Evolutionary conservation across 805 yeast genomes (phyloP).

Genomic region (Barnettozyma californica): DNA sequence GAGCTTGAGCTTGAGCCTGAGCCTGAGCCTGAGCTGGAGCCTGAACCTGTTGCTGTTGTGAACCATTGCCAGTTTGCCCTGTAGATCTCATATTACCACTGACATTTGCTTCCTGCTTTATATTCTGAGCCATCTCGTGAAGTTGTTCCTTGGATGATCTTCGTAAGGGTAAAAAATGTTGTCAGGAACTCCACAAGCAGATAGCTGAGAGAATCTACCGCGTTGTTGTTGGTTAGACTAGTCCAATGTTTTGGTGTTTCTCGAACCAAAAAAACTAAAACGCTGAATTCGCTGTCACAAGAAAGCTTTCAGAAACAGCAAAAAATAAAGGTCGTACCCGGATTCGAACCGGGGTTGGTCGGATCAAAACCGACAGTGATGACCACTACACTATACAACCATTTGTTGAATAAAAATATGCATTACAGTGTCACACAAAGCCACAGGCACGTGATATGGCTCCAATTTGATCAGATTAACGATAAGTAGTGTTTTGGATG

Average conservation of each 20-base stretch:
- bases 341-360: conserved; percentile 81
- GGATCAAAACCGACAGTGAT: conserved; percentile 59
- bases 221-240: background rate
- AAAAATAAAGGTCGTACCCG: conserved; percentile 61
- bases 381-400: conserved; percentile 59
- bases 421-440: background rate
- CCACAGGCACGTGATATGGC: background rate
- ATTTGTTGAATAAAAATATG: background rate
- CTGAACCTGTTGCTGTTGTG: conserved; percentile 5
- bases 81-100: background rate
- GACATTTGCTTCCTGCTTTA: conserved; percentile 5
- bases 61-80: background rate
- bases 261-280: background rate
- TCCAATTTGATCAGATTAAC: background rate
- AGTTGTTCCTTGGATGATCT: no score
- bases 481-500: no score
- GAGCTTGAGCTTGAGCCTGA: conserved; percentile 5
- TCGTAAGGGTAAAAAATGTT: background rate
- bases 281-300: background rate
- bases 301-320: background rate
- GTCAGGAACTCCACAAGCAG: background rate
- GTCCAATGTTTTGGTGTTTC: background rate
- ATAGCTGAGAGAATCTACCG: background rate
- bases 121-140: conserved; percentile 7
- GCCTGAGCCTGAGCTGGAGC: conserved; percentile 3